These are phyloP conservation scores for Debaryomyces hansenii DNA, from an alignment of 805 yeast genomes.

Conservation along the genomic window DNA sequence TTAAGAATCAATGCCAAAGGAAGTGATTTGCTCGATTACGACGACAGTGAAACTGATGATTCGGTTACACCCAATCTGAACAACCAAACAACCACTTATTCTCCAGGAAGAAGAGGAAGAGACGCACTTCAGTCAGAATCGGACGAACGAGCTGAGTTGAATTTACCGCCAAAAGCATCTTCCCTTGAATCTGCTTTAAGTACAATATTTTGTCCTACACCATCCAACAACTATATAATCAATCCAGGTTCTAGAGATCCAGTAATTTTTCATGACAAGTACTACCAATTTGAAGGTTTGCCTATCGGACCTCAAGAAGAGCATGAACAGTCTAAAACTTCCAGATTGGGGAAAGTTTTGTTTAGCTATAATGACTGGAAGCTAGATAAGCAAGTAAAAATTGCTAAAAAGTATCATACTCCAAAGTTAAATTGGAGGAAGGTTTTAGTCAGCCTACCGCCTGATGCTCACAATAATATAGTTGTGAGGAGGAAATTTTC, in stretches of 20 bases:
- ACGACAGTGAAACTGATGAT: constrained; percentile 2
- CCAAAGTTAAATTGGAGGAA: constrained; percentile 43
- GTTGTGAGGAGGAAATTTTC: constrained; percentile 43
- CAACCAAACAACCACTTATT: constrained; percentile 11
- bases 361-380: constrained; percentile 35
- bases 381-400: constrained; percentile 37
- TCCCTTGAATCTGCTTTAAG: constrained; percentile 43
- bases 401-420: constrained; percentile 42
- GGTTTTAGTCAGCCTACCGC: constrained; percentile 42
- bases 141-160: constrained; percentile 19
- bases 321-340: constrained; percentile 12
- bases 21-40: constrained; percentile 10
- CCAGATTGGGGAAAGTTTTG: constrained; percentile 11
- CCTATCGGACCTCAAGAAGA: constrained; percentile 19
- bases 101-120: not conserved
- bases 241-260: constrained; percentile 34
- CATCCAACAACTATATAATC: constrained; percentile 30
- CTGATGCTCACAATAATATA: constrained; percentile 48
- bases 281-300: constrained; percentile 31
- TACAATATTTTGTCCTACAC: constrained; percentile 40
- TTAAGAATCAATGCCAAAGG: constrained; percentile 23
- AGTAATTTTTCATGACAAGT: constrained; percentile 44
- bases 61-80: constrained; percentile 6
- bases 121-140: constrained; percentile 6
- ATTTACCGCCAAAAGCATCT: constrained; percentile 47